These are phyloP conservation scores for Cajanus cajan DNA, from an alignment of 306 rosid genomes.

Conservation along the genomic window DNA sequence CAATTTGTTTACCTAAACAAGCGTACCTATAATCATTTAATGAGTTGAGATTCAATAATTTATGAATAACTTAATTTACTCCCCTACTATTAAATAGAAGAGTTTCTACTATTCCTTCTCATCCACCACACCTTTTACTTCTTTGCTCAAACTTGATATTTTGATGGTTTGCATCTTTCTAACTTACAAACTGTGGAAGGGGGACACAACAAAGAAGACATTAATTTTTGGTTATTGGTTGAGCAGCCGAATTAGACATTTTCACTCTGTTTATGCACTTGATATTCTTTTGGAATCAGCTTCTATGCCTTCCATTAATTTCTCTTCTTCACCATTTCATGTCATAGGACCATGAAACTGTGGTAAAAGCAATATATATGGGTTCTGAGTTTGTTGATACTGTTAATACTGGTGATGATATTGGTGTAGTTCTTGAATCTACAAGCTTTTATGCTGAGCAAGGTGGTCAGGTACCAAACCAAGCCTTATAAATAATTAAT, in stretches of 20 bases:
- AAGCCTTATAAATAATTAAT: not conserved
- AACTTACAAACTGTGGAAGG: not conserved
- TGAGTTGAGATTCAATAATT: no score
- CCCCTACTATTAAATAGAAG: not conserved
- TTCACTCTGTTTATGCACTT: not conserved
- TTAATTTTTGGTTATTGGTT: conserved; percentile 1
- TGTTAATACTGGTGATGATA: conserved; percentile 53
- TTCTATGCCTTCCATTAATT: conserved; percentile 22
- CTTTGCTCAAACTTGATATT: not conserved
- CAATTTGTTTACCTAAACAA: no score
- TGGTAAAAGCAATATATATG: conserved; percentile 78
- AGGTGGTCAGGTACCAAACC: conserved; percentile 95
- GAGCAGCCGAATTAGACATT: not conserved
- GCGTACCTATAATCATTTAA: no score
- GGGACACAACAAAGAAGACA: not conserved
- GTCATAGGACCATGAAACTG: conserved; percentile 75
- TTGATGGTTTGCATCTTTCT: not conserved
- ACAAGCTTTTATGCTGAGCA: conserved; percentile 99
- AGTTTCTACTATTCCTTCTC: not conserved
- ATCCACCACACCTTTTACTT: not conserved
- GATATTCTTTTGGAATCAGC: conserved; percentile 12
- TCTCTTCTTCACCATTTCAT: conserved; percentile 23
- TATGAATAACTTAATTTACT: no score
- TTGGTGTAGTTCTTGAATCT: conserved; percentile 82
- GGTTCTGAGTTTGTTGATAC: conserved; percentile 73